A percentile compares a stretch with the other conserved stretches of the same genome.
Conservation (phyloP, 495 filamentous ascomycete genomes). For the Tuber melanosporum region DNA sequence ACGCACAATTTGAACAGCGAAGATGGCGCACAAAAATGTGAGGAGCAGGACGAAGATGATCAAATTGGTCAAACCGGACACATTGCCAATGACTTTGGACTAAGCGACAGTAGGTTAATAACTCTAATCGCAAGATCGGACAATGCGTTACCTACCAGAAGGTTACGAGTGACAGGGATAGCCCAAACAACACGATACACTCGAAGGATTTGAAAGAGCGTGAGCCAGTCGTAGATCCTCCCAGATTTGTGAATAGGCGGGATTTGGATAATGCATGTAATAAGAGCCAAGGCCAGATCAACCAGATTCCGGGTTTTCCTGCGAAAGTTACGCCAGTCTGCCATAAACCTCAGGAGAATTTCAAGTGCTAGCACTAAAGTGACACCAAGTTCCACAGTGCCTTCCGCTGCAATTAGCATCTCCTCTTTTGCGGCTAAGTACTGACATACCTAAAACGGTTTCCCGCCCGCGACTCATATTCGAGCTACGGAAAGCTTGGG, state of each 20-base stretch:
- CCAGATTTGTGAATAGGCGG: slow-evolving; percentile 71
- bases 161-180: slow-evolving; percentile 72
- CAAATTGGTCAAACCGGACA: slow-evolving; percentile 84
- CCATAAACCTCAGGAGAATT: slow-evolving; percentile 69
- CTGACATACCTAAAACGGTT: slow-evolving; percentile 47
- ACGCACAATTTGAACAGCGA: slow-evolving; percentile 87
- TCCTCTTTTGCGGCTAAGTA: neutral
- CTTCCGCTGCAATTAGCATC: slow-evolving; percentile 22
- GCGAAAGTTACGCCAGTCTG: slow-evolving; percentile 75
- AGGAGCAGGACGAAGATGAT: slow-evolving; percentile 95
- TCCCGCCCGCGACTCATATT: slow-evolving; percentile 56
- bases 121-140: slow-evolving; percentile 6
- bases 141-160: slow-evolving; percentile 54
- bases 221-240: slow-evolving; percentile 78
- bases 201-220: slow-evolving; percentile 85
- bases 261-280: slow-evolving; percentile 79
- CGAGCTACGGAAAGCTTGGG: slow-evolving; percentile 68
- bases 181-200: slow-evolving; percentile 89
- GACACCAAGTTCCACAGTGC: slow-evolving; percentile 65
- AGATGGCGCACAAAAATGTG: slow-evolving; percentile 86
- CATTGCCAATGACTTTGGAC: slow-evolving; percentile 75
- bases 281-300: slow-evolving; percentile 70
- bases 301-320: slow-evolving; percentile 64
- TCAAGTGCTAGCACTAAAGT: slow-evolving; percentile 75
- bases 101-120: slow-evolving; percentile 17